Base-by-base conservation (phyloP, 1,284 basidiomycete genomes). In the Paramarasmius palmivorus region DNA sequence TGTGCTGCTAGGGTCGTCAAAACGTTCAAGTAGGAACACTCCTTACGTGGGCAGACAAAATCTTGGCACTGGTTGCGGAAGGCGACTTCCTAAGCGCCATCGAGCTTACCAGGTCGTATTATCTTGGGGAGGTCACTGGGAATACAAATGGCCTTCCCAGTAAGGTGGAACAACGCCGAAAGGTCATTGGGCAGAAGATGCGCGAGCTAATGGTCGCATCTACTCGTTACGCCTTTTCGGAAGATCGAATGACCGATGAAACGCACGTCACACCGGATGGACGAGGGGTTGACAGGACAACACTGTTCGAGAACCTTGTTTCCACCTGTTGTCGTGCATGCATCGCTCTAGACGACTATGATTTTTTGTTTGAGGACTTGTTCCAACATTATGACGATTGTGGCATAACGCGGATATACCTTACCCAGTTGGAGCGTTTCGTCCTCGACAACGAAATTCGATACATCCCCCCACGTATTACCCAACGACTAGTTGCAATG, bases 81-180 rank as follows among this genome's bases (percentile, higher is more conserved):
- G 94, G 95, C 26, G 89, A 98, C 64, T 95, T 98, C 67, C 75
- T 99, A 15, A 84, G 81, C 41, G 96, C 97, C 1, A 97, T 99
- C 59, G 88, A 94, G 49, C 77, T 96, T 15, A 84, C 92, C 0
- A 83, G 92, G 19, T 78, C 83, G 0, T 99, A 96, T 70, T 95
- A 95, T 66, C 73, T 85, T n/a, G 90, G 87, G 9, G 79, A 83
- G 38, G 88, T 89, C 8, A 80, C 84, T n/a, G 93, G 95, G 3
- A 97, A 95, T 63, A 83, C 84, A 32, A 93, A 97, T 59, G 90
- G 90, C 10, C 84, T 99, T 14, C 95, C 97, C 0, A 80, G 84
- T 38, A 79, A 88, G 50, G 68, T 73, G 0, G 66, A 70, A 10
- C 77, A 79, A 39, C 82, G 90, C 34, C 81, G 81, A 59, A 68